Conservation (phyloP, 176 grass and related monocot species). For the Dendrocalamus sinicus region DNA sequence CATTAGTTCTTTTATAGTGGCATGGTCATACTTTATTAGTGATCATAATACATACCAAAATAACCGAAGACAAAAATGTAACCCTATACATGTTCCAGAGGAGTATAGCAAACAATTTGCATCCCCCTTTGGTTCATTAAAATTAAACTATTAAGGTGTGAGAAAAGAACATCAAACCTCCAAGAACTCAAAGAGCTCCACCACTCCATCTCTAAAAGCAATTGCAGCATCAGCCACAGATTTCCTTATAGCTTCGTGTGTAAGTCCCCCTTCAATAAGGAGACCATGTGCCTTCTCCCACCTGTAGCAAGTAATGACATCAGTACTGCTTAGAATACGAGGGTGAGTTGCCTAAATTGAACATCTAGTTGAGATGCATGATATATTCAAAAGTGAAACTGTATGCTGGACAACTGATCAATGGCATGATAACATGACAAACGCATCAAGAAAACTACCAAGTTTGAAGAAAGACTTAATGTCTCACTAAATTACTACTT, state of each 20-base stretch:
- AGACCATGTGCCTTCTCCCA: conserved; percentile 88
- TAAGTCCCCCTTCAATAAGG: conserved; percentile 92
- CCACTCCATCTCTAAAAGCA: conserved; percentile 84
- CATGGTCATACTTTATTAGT: background rate
- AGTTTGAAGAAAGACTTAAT: conserved; percentile 5
- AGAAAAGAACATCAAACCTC: conserved; percentile 61
- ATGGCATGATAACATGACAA: conserved; percentile 21
- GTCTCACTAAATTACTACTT: background rate
- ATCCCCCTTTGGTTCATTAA: background rate
- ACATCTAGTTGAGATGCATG: conserved; percentile 34
- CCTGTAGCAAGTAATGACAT: conserved; percentile 53
- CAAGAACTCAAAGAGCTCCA: conserved; percentile 87
- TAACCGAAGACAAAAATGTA: background rate
- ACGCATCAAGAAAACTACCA: background rate
- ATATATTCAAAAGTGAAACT: conserved; percentile 13
- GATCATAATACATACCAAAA: background rate
- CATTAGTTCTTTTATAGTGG: background rate
- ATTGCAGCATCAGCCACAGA: conserved; percentile 87
- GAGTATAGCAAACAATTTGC: conserved; percentile 11
- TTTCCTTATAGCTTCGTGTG: conserved; percentile 74
- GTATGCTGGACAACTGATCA: background rate
- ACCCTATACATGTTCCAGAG: background rate
- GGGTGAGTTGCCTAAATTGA: background rate
- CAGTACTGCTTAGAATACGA: conserved; percentile 3
- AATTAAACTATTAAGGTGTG: conserved; percentile 3